phyloP scores from a whole-genome alignment of 176 grass and related monocot species.

The Aechmea fasciata region DNA sequence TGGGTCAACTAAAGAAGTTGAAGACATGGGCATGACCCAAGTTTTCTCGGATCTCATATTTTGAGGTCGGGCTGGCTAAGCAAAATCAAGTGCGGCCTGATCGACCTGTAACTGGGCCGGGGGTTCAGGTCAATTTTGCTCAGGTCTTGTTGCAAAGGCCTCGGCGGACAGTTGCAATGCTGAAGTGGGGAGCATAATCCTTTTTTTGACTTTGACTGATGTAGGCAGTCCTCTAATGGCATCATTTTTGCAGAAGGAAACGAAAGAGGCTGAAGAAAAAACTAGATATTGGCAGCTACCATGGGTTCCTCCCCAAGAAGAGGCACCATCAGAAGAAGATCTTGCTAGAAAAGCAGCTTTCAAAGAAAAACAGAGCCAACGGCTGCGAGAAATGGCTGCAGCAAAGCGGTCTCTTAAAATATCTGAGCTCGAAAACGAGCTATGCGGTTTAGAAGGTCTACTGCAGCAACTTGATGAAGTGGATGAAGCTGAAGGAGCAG shows the following conservation, averaged over 20 bases:
- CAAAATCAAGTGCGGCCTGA: no score
- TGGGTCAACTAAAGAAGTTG: no score
- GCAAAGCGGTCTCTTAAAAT: slow-evolving; percentile 75
- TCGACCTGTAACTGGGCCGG: no score
- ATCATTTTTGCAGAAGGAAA: slow-evolving; percentile 64
- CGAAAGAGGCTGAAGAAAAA: slow-evolving; percentile 84
- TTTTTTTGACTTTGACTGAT: not conserved
- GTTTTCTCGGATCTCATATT: no score
- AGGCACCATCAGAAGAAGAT: slow-evolving; percentile 88
- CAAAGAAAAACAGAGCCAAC: slow-evolving; percentile 91
- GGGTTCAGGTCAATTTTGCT: no score
- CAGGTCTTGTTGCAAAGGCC: no score
- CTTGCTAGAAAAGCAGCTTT: slow-evolving; percentile 83
- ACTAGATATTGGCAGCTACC: slow-evolving; percentile 94
- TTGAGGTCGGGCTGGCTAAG: no score
- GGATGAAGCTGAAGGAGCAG: slow-evolving; percentile 50
- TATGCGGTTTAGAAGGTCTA: slow-evolving; percentile 56
- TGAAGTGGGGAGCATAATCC: not conserved
- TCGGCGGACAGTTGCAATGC: not conserved
- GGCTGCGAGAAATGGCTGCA: slow-evolving; percentile 88
- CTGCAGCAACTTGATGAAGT: slow-evolving; percentile 65
- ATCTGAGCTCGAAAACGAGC: slow-evolving; percentile 49
- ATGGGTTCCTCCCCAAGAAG: slow-evolving; percentile 85
- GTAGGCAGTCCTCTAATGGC: not conserved
- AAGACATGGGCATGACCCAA: no score